Conservation (phyloP, 2,329 filamentous ascomycete genomes). For the Fusarium sp. region DNA sequence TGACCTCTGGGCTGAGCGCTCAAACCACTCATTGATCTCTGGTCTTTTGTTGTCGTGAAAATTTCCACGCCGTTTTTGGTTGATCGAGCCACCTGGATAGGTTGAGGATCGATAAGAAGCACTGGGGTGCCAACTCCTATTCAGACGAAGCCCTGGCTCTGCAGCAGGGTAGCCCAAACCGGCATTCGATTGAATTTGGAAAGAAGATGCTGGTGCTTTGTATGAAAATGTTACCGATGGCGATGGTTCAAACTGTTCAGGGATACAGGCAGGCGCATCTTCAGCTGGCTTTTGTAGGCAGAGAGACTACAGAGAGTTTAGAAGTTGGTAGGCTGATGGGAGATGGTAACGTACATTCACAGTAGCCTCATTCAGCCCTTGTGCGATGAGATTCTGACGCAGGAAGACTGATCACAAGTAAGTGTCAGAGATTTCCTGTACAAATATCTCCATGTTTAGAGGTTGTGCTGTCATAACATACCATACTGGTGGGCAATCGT, state of each 20-base stretch:
- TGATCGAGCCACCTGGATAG: not conserved
- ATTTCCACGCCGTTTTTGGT: not conserved
- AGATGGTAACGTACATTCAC: slow-evolving; percentile 56
- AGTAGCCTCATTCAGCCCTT: slow-evolving; percentile 60
- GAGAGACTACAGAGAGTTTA: slow-evolving; percentile 20
- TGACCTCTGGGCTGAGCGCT: slow-evolving; percentile 63
- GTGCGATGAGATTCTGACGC: slow-evolving; percentile 59
- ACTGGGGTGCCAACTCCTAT: not conserved
- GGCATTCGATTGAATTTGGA: not conserved
- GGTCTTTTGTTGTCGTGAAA: not conserved
- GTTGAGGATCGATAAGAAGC: not conserved
- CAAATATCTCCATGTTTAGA: not conserved
- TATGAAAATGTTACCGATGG: not conserved
- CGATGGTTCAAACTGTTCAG: not conserved
- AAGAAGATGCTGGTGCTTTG: not conserved
- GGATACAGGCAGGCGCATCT: not conserved
- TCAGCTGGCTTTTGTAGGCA: slow-evolving; percentile 12
- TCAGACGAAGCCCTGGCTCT: not conserved
- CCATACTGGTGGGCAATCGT: slow-evolving; percentile 65
- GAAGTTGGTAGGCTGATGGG: not conserved
- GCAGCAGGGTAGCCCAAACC: not conserved
- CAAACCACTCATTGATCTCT: slow-evolving; percentile 19
- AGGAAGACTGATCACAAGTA: slow-evolving; percentile 33
- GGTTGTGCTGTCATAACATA: slow-evolving; percentile 49
- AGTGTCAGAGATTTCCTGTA: not conserved